phyloP scores from a whole-genome alignment of 1,284 basidiomycete species.

The Fomitiporia mediterranea region DNA sequence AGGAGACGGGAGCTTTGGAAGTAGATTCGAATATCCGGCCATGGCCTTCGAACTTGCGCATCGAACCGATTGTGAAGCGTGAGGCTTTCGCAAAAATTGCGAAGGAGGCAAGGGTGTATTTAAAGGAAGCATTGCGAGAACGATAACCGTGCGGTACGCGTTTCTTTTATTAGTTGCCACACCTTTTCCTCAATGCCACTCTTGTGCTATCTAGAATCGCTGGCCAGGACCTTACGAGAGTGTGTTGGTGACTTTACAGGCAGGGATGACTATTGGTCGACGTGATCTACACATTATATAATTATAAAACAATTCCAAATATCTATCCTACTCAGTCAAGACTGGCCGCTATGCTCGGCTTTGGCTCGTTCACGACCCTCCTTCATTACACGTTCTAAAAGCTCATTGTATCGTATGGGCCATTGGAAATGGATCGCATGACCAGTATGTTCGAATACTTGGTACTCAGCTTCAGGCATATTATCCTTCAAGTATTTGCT shows the following conservation, averaged over 20 bases:
- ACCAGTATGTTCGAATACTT: slow-evolving; percentile 60
- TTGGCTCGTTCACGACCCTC: slow-evolving; percentile 38
- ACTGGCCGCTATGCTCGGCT: background rate
- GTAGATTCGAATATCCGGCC: background rate
- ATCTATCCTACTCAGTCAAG: no score
- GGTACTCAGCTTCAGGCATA: slow-evolving; percentile 67
- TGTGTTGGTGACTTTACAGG: no score
- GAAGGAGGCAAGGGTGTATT: slow-evolving; percentile 11
- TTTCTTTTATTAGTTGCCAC: no score
- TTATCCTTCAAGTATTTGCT: slow-evolving; percentile 53
- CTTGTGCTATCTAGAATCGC: no score
- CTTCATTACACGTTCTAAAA: slow-evolving; percentile 52
- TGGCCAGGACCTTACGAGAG: no score
- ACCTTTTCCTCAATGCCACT: no score
- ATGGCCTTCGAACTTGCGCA: slow-evolving; percentile 19
- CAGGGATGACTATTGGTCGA: background rate
- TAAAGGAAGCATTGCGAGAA: slow-evolving; percentile 18
- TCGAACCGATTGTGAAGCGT: slow-evolving; percentile 17
- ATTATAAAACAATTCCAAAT: background rate
- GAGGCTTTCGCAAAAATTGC: slow-evolving; percentile 13
- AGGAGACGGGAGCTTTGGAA: slow-evolving; percentile 1
- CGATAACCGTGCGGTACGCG: slow-evolving; percentile 1
- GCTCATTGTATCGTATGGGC: slow-evolving; percentile 46
- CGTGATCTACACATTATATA: background rate
- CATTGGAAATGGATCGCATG: slow-evolving; percentile 64